Conservation (phyloP, 2,329 filamentous ascomycete genomes). For the Aphanocladium album region DNA sequence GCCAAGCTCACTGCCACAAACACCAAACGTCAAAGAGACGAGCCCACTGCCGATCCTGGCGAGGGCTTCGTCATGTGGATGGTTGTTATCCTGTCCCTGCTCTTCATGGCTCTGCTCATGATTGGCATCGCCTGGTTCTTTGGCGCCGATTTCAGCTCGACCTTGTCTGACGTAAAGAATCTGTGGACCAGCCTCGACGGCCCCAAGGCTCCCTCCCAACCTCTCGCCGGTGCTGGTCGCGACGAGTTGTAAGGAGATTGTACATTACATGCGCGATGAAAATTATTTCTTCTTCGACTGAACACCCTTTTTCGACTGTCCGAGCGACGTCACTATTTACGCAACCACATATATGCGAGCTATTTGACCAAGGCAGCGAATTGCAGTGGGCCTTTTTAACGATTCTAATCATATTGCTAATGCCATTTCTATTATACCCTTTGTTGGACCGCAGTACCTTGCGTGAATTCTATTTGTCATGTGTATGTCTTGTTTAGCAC, state of each 20-base stretch:
- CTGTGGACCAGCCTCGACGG: conserved; percentile 18
- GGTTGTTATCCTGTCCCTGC: conserved; percentile 63
- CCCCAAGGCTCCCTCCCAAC: conserved; percentile 16
- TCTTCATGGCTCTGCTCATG: conserved; percentile 71
- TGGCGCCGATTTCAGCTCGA: conserved; percentile 72
- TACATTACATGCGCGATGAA: not conserved
- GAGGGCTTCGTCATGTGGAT: conserved; percentile 62
- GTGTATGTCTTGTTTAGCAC: conserved; percentile 55
- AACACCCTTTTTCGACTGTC: not conserved
- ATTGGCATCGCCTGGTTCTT: conserved; percentile 71
- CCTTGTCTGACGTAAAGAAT: conserved; percentile 22
- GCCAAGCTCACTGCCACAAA: conserved; percentile 47
- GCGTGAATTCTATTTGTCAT: not conserved
- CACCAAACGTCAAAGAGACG: conserved; percentile 32
- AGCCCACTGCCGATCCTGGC: conserved; percentile 46
- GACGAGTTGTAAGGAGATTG: conserved; percentile 31
- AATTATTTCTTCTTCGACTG: conserved; percentile 5
- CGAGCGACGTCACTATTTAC: not conserved
- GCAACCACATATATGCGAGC: not conserved
- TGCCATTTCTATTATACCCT: conserved; percentile 10
- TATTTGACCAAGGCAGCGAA: not conserved
- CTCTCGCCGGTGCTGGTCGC: conserved; percentile 22
- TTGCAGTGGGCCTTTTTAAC: not conserved
- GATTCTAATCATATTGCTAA: conserved; percentile 11
- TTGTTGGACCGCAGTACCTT: not conserved